Base-by-base conservation (phyloP, 2,329 filamentous ascomycete genomes). In the Whalleya microplaca region DNA sequence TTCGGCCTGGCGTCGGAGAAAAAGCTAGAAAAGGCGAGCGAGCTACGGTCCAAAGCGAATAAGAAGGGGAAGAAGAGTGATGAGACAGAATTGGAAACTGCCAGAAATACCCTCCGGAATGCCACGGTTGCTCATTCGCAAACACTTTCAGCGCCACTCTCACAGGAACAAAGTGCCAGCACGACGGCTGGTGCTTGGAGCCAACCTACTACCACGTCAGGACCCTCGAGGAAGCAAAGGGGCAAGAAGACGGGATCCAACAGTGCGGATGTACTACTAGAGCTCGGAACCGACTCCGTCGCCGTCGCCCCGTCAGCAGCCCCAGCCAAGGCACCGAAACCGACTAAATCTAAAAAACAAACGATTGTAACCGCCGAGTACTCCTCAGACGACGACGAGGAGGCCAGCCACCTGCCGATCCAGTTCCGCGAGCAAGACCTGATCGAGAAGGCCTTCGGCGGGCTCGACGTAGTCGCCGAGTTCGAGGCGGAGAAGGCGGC, bases 391-490 rank as follows among this genome's bases (percentile, higher is more conserved):
- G 78, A 77, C 59, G 76, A 84, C 23, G 78, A 77, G 59, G 76
- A 78, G 14, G 76, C 79, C 19, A 70, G 78, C 47, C 79, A 83
- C 61, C 74, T 86, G 1, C 84, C 84, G 1, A 76, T 87, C 51
- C 80, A 82, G 20, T 80, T 86, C 64, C 79, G 79, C 48, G 84
- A 87, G 65, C 79, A 83, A 62, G 85, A 87, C 41, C 84, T 96
- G 56, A 87, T 96, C 54, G 87, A 89, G 61, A 84, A 87, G 64
- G 93, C 92, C 3, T 97, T 99, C 72, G 94, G 93, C 2, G 92
- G 91, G 42, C 86, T 93, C 66, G 90, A 96, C 71, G 91, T 96
- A 1, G 86, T 89, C 8, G 84, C 84, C 45, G 87, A 92, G 41
- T 99, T 98, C 70, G 84, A 85, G 55, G 81, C 81, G 40, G 93